A percentile compares a stretch with the other conserved stretches of the same genome.
Evolutionary conservation across 208 protist genomes (phyloP).

Genomic region (Acanthamoeba sp.): DNA sequence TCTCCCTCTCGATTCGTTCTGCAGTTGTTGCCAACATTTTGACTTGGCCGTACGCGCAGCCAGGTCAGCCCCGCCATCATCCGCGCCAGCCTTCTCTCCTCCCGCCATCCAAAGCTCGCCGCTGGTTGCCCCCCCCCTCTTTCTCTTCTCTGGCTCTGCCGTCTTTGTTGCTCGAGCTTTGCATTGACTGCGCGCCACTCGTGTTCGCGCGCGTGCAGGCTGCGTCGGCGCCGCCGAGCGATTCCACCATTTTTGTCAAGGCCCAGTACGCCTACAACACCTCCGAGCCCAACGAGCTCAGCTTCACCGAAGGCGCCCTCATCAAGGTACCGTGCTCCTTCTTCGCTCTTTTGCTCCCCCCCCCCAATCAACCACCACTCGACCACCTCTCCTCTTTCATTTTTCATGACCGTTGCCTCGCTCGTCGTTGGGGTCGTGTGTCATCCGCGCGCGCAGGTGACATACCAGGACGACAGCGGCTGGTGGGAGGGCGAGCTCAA

Average conservation of each 20-base stretch:
- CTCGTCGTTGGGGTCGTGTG: background rate
- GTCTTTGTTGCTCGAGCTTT: no score
- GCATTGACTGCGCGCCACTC: background rate
- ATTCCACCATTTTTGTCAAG: background rate
- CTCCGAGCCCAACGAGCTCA: slow-evolving; percentile 41
- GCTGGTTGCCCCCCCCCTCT: background rate
- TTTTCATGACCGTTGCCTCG: background rate
- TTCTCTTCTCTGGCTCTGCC: background rate
- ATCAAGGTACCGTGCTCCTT: background rate
- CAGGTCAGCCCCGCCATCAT: background rate
- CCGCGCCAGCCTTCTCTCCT: background rate
- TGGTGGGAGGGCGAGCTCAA: slow-evolving; percentile 71
- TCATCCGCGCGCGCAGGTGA: background rate
- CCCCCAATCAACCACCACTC: background rate
- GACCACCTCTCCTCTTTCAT: background rate
- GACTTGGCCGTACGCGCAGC: no score
- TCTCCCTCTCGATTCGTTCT: no score
- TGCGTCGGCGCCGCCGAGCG: background rate
- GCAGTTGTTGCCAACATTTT: background rate
- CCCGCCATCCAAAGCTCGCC: background rate
- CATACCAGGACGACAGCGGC: slow-evolving; percentile 69
- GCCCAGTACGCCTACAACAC: slow-evolving; percentile 36
- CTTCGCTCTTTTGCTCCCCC: background rate
- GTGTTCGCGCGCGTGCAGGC: background rate
- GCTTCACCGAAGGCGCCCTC: background rate